Evolutionary conservation across 805 yeast genomes (phyloP).

Genomic region (Hemisphaericaspora nanyangensis): DNA sequence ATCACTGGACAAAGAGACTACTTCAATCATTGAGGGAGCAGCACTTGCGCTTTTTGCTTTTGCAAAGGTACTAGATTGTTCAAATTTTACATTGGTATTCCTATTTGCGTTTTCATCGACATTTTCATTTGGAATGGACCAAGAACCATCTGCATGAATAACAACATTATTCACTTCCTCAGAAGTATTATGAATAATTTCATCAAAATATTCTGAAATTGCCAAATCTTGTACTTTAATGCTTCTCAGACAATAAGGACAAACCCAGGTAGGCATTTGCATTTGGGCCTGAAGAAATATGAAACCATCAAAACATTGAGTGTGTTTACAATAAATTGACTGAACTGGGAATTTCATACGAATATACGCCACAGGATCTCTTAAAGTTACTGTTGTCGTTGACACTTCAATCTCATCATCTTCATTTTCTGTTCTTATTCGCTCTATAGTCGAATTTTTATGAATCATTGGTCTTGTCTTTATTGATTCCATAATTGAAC

Average conservation of each 20-base stretch:
- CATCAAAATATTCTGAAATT: conserved; percentile 68
- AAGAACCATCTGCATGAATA: conserved; percentile 67
- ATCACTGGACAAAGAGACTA: conserved; percentile 51
- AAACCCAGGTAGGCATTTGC: conserved; percentile 81
- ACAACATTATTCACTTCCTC: conserved; percentile 63
- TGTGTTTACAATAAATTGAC: conserved; percentile 68
- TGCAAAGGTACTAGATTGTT: not conserved
- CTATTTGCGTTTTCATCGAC: not conserved
- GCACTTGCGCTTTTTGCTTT: not conserved
- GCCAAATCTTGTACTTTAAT: conserved; percentile 57
- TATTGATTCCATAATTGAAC: conserved; percentile 17
- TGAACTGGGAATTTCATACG: conserved; percentile 71
- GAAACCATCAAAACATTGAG: conserved; percentile 84
- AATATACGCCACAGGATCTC: conserved; percentile 74
- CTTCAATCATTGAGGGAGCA: conserved; percentile 25
- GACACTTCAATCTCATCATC: conserved; percentile 67
- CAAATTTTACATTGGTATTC: not conserved
- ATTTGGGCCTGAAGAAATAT: conserved; percentile 71
- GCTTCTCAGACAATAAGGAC: conserved; percentile 71
- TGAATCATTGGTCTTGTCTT: conserved; percentile 49
- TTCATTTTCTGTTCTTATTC: conserved; percentile 39
- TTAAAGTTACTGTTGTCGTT: conserved; percentile 60
- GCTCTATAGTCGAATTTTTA: conserved; percentile 44
- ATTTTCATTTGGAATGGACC: conserved; percentile 39
- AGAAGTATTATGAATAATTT: conserved; percentile 52